Conservation (phyloP, 176 grass and related monocot species). For the Dendrocalamus sinicus region DNA sequence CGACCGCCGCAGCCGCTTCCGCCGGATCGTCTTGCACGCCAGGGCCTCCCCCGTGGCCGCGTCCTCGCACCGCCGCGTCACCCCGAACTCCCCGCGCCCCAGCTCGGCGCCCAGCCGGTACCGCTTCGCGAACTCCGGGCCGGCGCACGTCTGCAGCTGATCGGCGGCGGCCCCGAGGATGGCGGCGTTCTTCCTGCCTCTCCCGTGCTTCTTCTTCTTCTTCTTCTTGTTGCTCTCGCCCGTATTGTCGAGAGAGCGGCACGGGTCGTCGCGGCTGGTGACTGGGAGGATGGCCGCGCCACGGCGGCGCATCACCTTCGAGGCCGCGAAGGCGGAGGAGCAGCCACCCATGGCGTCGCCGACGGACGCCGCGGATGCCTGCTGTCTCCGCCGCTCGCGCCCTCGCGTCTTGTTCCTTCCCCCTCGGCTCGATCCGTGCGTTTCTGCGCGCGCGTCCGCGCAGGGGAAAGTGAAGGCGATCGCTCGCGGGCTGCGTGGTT, state of each 20-base stretch:
- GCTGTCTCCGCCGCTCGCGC: slow-evolving; percentile 39
- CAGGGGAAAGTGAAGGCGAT: background rate
- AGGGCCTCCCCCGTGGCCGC: slow-evolving; percentile 56
- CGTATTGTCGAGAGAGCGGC: background rate
- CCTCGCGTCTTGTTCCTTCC: background rate
- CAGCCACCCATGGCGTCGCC: slow-evolving; percentile 59
- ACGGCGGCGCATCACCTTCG: background rate
- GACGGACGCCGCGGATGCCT: slow-evolving; percentile 33
- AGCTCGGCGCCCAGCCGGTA: slow-evolving; percentile 75
- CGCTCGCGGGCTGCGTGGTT: slow-evolving; percentile 10
- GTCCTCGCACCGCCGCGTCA: slow-evolving; percentile 70
- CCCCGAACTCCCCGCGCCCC: slow-evolving; percentile 86
- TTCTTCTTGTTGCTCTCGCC: background rate
- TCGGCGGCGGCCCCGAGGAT: slow-evolving; percentile 41
- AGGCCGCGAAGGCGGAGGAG: slow-evolving; percentile 53
- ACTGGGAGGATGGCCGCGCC: slow-evolving; percentile 41
- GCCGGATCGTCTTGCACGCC: slow-evolving; percentile 86
- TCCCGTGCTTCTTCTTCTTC: slow-evolving; percentile 28
- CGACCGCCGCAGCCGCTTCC: slow-evolving; percentile 52
- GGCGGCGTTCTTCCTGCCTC: slow-evolving; percentile 7
- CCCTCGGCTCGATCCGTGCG: slow-evolving; percentile 5
- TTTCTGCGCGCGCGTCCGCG: background rate
- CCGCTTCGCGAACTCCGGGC: slow-evolving; percentile 46
- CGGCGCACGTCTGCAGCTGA: background rate
- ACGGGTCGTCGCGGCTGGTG: slow-evolving; percentile 8